Base-by-base conservation (phyloP, 305 asterid genomes). In the Rubia peregrina region DNA sequence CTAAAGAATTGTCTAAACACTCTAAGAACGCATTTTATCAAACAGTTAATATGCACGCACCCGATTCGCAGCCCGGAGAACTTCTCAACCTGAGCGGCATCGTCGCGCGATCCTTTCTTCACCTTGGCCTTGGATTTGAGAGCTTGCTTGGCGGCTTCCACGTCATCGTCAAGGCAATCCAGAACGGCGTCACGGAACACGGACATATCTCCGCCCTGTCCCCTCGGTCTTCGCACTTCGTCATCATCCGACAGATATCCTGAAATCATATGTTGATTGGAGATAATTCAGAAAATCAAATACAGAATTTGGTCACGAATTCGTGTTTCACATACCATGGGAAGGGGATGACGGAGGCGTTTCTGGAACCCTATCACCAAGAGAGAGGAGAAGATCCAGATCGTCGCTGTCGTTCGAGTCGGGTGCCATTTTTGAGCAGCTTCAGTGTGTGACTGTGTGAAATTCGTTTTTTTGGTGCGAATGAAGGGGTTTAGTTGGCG, bases 331-430 rank as follows among this genome's bases (percentile, higher is more conserved):
- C 26, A 43, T 73, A 76, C 82, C 79, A 8, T 76, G 72, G 46
- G 75, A 71, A 62, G 57, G 66, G 43, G 79, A 68, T 30, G 95
- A 77, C 63, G 98, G 91, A 76, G 98, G 96, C 92, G 67, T 92
- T 82, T 90, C 98, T 43, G 77, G 72, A 77, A 90, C 97, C 17
- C 90, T 91, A 61, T 93, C 97, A 71, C 88, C 89, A 33, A 90
- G 96, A 21, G 98, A 92, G 56, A 90, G 93, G 65, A 92, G 97
- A 66, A 90, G 97, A 82, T 90, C 96, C 76, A 93, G 87, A 80
- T 90, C 97, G 24, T 93, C 91, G 64, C 85, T 88, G 60, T 86
- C 85, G 74, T 86, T 70, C 26, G 81, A 78, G 40, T 72, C 63
- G 71, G 92, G 44, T 92, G 86, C 70, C 61, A 71, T 70, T 16